phyloP scores from a whole-genome alignment of 805 yeast genomes.

The Kodamaea laetipori region DNA sequence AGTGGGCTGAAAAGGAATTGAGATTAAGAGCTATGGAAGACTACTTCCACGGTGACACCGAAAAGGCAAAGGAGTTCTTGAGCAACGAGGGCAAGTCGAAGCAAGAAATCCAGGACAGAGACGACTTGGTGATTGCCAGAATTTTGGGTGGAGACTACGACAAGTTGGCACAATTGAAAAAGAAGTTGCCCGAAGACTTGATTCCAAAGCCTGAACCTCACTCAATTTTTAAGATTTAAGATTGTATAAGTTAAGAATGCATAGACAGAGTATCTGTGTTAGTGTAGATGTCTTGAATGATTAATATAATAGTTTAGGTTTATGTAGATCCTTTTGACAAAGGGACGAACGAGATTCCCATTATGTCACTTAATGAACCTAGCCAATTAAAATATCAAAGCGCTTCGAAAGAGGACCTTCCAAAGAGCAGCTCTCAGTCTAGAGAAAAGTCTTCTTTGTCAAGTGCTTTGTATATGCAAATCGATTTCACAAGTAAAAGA shows the following conservation, averaged over 20 bases:
- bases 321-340: too few relatives aligned
- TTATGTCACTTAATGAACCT: not conserved
- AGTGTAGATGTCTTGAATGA: too few relatives aligned
- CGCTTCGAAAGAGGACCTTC: too few relatives aligned
- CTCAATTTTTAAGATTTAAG: slow-evolving; percentile 37
- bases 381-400: too few relatives aligned
- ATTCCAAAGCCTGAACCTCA: slow-evolving; percentile 37
- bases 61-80: slow-evolving; percentile 55
- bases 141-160: slow-evolving; percentile 85
- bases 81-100: slow-evolving; percentile 52
- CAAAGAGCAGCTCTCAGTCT: too few relatives aligned
- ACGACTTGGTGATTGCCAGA: slow-evolving; percentile 76
- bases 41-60: slow-evolving; percentile 54
- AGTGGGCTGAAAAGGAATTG: slow-evolving; percentile 85
- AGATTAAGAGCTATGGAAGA: slow-evolving; percentile 72
- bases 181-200: slow-evolving; percentile 45
- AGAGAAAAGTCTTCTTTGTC: too few relatives aligned
- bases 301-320: too few relatives aligned
- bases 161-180: slow-evolving; percentile 59
- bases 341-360: too few relatives aligned
- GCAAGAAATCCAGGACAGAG: slow-evolving; percentile 65
- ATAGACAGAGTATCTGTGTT: slow-evolving; percentile 1
- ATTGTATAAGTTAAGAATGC: slow-evolving; percentile 8
- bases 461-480: too few relatives aligned
- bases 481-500: too few relatives aligned